Evolutionary conservation across 371 early-diverging fungal genomes (phyloP), one percentile per base, ranked within the genome.

Genomic region (Globomyces sp.): DNA sequence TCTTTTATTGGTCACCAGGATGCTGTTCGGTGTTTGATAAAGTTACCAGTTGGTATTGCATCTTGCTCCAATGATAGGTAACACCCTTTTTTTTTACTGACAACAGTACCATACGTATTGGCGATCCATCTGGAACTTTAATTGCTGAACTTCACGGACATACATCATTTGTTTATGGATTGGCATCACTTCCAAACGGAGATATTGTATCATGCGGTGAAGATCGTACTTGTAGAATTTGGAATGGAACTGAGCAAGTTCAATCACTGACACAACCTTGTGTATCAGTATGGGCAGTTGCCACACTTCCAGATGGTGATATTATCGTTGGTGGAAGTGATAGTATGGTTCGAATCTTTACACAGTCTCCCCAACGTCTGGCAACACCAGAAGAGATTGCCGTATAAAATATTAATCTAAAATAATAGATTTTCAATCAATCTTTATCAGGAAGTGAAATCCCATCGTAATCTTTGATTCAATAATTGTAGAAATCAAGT

Each of bases 1-100:
- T 89, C 89, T 0, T 83, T 88, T 49, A 70, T 75, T n/a, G 97
- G 97, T 1, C 99, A 99, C 68, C 85, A 86, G 3, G 97, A 97
- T 71, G 92, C 87, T 48, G 99, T 99, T 1, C 85, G 99, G 48
- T 85, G 87, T 1, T 75, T 98, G 39, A 88, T 88, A 0, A 58
- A 75, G 8, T 53, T 91, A 0, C 83, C 89, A 5, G 67, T 64
- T 43, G 87, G 90, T 4, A 95, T 97, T 71, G 84, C 87, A 1
- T 95, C 97, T 4, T 91, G 90, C 46, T 85, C 90, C 5, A 97
- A 96, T 66, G 99, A 98, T 71, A 81, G 89, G 90, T 90, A 44
- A 6, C 13, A 24, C 24, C 24, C 24, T 24, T 24, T 24, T 24
- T 24, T n/a, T 43, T 46, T 39, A 43, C 57, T 47, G n/a, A 57